Evolutionary conservation across 345 rosid species (phyloP).

Genomic region (Gossypium mustelinum): DNA sequence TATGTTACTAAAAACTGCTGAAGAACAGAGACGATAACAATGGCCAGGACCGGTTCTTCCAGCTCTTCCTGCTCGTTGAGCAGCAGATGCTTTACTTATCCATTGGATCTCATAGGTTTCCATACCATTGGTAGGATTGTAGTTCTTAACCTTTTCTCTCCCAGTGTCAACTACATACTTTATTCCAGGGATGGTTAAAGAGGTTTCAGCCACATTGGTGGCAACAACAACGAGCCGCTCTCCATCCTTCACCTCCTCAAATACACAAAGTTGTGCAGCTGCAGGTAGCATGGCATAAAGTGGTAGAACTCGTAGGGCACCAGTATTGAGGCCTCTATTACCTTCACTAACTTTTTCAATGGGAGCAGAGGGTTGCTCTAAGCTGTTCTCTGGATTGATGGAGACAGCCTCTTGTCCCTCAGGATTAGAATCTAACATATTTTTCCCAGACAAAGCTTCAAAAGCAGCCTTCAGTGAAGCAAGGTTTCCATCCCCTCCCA

Average conservation of each 20-base stretch:
- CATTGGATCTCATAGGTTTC: constrained; percentile 72
- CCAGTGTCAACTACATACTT: constrained; percentile 97
- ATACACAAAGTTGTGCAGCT: constrained; percentile 74
- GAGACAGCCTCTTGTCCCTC: constrained; percentile 15
- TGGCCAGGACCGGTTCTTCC: constrained; percentile 97
- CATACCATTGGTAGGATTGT: constrained; percentile 66
- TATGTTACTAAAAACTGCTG: constrained; percentile 68
- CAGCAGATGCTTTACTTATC: constrained; percentile 93
- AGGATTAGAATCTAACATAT: constrained; percentile 20
- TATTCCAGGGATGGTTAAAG: constrained; percentile 88
- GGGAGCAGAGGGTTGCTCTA: constrained; percentile 23
- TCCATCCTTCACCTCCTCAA: constrained; percentile 72
- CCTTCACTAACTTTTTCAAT: constrained; percentile 24
- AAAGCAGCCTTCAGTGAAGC: constrained; percentile 71
- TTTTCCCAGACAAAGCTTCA: constrained; percentile 54
- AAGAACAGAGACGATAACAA: constrained; percentile 83
- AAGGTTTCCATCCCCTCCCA: constrained; percentile 41
- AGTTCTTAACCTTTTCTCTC: constrained; percentile 77
- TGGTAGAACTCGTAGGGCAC: constrained; percentile 61
- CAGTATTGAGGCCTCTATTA: constrained; percentile 20
- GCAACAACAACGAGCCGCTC: constrained; percentile 83
- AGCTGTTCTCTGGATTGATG: constrained; percentile 17
- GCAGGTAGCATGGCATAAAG: constrained; percentile 93
- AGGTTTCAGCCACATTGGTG: constrained; percentile 97
- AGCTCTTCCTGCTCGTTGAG: constrained; percentile 95